Percentiles rank a stretch among this genome's conserved stretches.
Conservation (phyloP, 2,329 filamentous ascomycete species). For the Cercospora sesami region DNA sequence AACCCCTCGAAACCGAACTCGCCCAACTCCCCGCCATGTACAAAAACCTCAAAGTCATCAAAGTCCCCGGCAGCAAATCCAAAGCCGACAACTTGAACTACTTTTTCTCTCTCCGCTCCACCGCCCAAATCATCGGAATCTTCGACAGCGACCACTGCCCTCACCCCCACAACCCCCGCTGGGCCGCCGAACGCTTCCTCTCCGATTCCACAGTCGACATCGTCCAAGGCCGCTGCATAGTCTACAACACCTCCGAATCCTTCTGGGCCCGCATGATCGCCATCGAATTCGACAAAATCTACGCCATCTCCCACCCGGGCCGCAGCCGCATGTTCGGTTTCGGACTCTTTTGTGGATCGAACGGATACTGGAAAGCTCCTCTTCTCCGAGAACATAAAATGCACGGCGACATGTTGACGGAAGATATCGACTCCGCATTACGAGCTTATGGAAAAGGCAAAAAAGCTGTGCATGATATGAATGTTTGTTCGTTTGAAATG, state of each 20-base stretch:
- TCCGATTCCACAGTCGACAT: conserved; percentile 47
- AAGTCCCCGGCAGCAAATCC: conserved; percentile 51
- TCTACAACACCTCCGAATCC: conserved; percentile 50
- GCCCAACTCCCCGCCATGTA: conserved; percentile 42
- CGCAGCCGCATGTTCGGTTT: conserved; percentile 51
- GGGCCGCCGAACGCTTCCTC: conserved; percentile 52
- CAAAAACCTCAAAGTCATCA: conserved; percentile 48
- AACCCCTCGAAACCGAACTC: conserved; percentile 49
- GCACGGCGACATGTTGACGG: conserved; percentile 53
- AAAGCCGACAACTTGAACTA: conserved; percentile 55
- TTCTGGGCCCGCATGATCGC: conserved; percentile 51
- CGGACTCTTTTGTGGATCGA: conserved; percentile 52
- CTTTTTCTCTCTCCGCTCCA: conserved; percentile 48
- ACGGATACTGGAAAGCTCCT: conserved; percentile 51
- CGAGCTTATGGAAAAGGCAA: conserved; percentile 48
- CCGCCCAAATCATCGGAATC: conserved; percentile 50
- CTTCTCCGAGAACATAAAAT: conserved; percentile 51
- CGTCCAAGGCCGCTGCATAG: conserved; percentile 52
- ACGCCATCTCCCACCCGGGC: conserved; percentile 53
- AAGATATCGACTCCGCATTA: conserved; percentile 53
- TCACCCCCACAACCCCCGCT: conserved; percentile 51
- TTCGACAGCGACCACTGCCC: conserved; percentile 55
- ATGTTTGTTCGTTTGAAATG: conserved; percentile 52
- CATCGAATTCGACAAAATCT: conserved; percentile 55
- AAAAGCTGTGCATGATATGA: conserved; percentile 51